These are phyloP conservation scores for Paspalum notatum DNA, from an alignment of 176 grass and related monocot species.

Conservation along the genomic window DNA sequence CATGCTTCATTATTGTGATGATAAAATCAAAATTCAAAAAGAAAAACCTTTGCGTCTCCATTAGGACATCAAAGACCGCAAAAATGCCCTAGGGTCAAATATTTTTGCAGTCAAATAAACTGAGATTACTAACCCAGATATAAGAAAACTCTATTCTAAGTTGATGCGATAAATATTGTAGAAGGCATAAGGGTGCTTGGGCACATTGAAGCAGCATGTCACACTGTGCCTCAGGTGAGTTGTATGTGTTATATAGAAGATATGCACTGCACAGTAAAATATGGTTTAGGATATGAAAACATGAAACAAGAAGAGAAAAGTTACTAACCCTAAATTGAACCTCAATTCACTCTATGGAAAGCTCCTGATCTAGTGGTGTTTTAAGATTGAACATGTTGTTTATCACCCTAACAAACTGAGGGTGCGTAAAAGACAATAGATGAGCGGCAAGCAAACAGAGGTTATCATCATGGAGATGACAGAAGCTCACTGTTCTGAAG, in stretches of 20 bases:
- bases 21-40: too few relatives aligned
- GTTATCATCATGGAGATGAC: constrained; percentile 9
- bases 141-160: background rate
- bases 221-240: background rate
- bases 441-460: background rate
- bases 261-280: background rate
- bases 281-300: background rate
- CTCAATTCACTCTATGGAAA: background rate
- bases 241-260: background rate
- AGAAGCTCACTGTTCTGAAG: background rate
- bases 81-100: too few relatives aligned
- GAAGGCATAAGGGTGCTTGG: background rate
- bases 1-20: too few relatives aligned
- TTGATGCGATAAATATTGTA: background rate
- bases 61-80: too few relatives aligned
- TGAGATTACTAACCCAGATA: background rate
- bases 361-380: background rate
- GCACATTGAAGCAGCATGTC: background rate
- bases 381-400: background rate
- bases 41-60: too few relatives aligned
- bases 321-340: background rate
- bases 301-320: background rate
- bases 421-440: background rate
- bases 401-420: background rate
- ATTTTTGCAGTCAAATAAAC: background rate